Evolutionary conservation across 169 alveolate genomes (phyloP).

Genomic region (Babesia bigemina): DNA sequence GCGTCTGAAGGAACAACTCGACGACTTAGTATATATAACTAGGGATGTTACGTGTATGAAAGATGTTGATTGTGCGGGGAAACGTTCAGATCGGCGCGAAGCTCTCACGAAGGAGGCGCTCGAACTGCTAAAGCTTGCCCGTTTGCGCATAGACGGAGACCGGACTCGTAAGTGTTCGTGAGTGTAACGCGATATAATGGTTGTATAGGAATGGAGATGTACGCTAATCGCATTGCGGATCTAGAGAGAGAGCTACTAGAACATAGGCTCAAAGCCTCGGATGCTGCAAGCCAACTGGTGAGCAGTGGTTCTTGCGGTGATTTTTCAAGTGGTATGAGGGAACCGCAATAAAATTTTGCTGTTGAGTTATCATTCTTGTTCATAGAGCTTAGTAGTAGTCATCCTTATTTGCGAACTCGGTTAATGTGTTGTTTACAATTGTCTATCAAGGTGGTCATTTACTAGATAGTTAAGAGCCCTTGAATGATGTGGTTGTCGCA

Average conservation of each 20-base stretch:
- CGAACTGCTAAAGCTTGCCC: constrained; percentile 71
- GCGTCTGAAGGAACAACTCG: constrained; percentile 36
- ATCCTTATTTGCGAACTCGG: background rate
- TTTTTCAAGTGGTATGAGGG: background rate
- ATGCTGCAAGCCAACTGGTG: constrained; percentile 33
- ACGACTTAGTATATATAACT: constrained; percentile 46
- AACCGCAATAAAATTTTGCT: constrained; percentile 15
- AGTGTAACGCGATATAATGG: background rate
- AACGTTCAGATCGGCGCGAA: constrained; percentile 52
- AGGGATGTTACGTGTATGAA: constrained; percentile 31
- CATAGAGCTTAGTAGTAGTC: background rate
- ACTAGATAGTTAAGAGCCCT: no score
- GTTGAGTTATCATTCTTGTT: background rate
- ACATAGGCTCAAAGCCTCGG: constrained; percentile 22
- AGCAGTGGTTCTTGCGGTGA: constrained; percentile 16
- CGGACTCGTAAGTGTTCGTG: constrained; percentile 25
- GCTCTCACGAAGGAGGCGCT: constrained; percentile 73
- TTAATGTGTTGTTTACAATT: background rate
- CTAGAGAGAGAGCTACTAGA: constrained; percentile 54
- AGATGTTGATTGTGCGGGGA: constrained; percentile 41
- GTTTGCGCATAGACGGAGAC: constrained; percentile 75
- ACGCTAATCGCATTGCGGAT: constrained; percentile 43
- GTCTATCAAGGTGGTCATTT: background rate
- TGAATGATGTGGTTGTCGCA: no score
- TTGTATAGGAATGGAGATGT: constrained; percentile 45